These are phyloP conservation scores for Hemisphaericaspora xylofermentans DNA, from an alignment of 1,139 yeast species.

Conservation along the genomic window DNA sequence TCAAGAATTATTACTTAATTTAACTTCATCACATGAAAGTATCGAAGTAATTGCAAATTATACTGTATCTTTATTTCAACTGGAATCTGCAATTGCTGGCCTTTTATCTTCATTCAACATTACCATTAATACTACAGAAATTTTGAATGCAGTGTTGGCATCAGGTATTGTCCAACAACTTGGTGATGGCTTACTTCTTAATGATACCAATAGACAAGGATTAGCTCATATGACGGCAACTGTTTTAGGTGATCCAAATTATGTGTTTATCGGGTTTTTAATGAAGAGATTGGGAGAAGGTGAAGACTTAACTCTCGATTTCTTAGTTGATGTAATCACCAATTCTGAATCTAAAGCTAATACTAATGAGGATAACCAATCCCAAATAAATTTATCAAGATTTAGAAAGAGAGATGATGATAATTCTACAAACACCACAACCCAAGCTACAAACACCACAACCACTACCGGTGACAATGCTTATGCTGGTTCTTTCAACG, in stretches of 20 bases:
- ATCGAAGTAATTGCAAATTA: constrained; percentile 24
- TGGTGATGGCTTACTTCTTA: constrained; percentile 24
- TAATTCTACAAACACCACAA: neutral
- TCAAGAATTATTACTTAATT: constrained; percentile 26
- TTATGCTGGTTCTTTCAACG: constrained; percentile 31
- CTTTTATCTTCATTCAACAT: constrained; percentile 23
- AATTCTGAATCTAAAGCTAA: constrained; percentile 23
- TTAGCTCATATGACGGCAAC: constrained; percentile 28
- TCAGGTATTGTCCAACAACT: constrained; percentile 30
- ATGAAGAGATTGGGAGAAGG: constrained; percentile 36
- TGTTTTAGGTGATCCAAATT: constrained; percentile 19
- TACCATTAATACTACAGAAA: constrained; percentile 21
- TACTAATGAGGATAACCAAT: constrained; percentile 11
- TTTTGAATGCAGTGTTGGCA: constrained; percentile 18
- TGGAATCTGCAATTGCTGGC: neutral
- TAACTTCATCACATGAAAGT: constrained; percentile 22
- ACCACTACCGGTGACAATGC: constrained; percentile 7
- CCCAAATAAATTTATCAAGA: constrained; percentile 3
- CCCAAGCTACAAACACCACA: neutral
- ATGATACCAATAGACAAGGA: constrained; percentile 29
- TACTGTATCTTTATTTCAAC: constrained; percentile 11
- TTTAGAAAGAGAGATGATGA: constrained; percentile 10
- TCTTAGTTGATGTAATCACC: constrained; percentile 27
- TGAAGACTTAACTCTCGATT: constrained; percentile 26
- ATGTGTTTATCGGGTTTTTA: constrained; percentile 30